phyloP scores from a whole-genome alignment of 176 grass and related monocot species.

The Neostapfia colusana region DNA sequence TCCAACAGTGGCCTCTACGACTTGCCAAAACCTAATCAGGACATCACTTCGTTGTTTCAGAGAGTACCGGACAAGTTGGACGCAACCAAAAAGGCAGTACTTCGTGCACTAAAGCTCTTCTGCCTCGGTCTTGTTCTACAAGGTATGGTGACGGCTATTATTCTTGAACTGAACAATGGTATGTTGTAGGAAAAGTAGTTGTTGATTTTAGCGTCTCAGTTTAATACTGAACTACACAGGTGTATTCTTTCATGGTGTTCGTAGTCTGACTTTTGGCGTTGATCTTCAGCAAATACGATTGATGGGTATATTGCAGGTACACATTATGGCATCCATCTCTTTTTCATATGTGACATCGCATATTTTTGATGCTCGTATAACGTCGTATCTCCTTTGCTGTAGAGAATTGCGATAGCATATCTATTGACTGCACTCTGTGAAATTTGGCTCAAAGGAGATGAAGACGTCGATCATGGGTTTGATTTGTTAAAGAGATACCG shows the following conservation, averaged over 20 bases:
- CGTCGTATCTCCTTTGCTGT: constrained; percentile 17
- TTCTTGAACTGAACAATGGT: neutral
- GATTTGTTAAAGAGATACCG: constrained; percentile 65
- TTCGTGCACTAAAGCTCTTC: constrained; percentile 79
- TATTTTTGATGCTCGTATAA: neutral
- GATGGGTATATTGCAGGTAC: constrained; percentile 88
- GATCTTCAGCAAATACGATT: constrained; percentile 66
- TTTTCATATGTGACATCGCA: neutral
- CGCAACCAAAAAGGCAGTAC: constrained; percentile 71
- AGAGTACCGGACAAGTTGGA: constrained; percentile 60
- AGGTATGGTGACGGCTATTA: constrained; percentile 51
- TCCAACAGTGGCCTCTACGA: neutral
- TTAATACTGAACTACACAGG: constrained; percentile 47
- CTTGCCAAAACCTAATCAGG: neutral
- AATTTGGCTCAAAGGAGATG: constrained; percentile 78
- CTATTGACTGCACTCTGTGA: constrained; percentile 72
- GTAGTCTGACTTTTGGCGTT: constrained; percentile 73
- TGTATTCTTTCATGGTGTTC: constrained; percentile 88
- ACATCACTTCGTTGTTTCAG: constrained; percentile 40
- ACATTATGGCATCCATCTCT: neutral
- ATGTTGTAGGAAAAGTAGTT: neutral
- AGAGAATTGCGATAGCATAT: constrained; percentile 94
- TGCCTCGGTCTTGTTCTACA: constrained; percentile 85
- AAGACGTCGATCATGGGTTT: constrained; percentile 46
- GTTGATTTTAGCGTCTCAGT: neutral